phyloP scores from a whole-genome alignment of 768 basidiomycete species.

The Omphalotus guepiniiformis region DNA sequence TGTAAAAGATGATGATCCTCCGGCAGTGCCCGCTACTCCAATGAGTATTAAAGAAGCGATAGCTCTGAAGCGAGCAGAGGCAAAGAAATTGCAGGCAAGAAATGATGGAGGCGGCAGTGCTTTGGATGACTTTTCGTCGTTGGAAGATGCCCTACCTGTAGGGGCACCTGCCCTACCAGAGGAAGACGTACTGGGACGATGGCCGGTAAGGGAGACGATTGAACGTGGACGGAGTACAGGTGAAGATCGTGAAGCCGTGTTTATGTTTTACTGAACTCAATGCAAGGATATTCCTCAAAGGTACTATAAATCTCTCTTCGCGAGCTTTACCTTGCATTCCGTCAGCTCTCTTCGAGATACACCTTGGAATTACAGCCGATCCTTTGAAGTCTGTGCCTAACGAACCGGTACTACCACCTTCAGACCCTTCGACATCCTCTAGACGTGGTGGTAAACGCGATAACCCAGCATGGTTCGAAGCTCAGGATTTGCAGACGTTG shows the following conservation, averaged over 20 bases:
- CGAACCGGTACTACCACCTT: constrained; percentile 48
- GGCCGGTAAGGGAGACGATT: constrained; percentile 68
- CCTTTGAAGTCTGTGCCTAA: constrained; percentile 59
- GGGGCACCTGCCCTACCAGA: constrained; percentile 31
- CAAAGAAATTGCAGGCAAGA: constrained; percentile 52
- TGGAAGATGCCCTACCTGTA: constrained; percentile 48
- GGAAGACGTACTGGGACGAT: constrained; percentile 58
- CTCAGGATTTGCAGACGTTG: constrained; percentile 69
- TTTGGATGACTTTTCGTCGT: constrained; percentile 31
- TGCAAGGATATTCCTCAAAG: constrained; percentile 39
- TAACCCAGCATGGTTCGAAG: constrained; percentile 74
- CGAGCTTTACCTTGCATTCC: constrained; percentile 72
- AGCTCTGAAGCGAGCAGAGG: constrained; percentile 73
- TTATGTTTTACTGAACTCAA: constrained; percentile 41
- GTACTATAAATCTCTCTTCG: constrained; percentile 70
- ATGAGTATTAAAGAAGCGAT: constrained; percentile 73
- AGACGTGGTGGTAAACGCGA: constrained; percentile 39
- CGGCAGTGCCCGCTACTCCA: constrained; percentile 23
- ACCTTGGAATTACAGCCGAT: constrained; percentile 70
- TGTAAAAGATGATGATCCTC: constrained; percentile 21
- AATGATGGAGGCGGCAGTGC: constrained; percentile 19
- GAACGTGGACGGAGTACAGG: constrained; percentile 76
- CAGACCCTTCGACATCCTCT: constrained; percentile 27
- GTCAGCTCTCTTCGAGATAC: constrained; percentile 74
- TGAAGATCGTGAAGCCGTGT: constrained; percentile 32